Evolutionary conservation across 192 early-diverging fungal genomes (phyloP).

Genomic region (Coemansia sp.): DNA sequence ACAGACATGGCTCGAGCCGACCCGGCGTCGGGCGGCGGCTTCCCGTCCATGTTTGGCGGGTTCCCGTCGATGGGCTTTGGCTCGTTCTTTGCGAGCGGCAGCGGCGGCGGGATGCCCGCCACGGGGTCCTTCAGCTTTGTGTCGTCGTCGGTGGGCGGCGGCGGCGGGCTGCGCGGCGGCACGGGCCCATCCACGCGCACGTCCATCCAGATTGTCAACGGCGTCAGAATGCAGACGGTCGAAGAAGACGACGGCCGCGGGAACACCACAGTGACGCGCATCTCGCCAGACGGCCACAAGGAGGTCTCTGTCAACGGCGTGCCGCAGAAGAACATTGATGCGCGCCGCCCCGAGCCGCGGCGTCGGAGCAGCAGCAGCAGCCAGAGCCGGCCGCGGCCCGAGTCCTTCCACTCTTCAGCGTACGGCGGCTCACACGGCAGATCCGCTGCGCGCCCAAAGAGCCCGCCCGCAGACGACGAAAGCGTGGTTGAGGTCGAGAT

Average conservation of each 20-base stretch:
- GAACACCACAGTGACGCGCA: slow-evolving; percentile 40
- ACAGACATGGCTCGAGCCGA: slow-evolving; percentile 3
- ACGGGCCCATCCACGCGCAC: slow-evolving; percentile 35
- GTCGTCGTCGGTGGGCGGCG: slow-evolving; percentile 37
- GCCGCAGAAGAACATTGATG: slow-evolving; percentile 25
- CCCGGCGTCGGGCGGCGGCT: slow-evolving; percentile 3
- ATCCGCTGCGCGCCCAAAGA: background rate
- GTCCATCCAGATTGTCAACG: slow-evolving; percentile 44
- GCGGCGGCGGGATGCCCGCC: slow-evolving; percentile 18
- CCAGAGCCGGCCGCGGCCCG: slow-evolving; percentile 2
- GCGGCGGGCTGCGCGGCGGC: slow-evolving; percentile 27
- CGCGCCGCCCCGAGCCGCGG: background rate
- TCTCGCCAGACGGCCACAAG: slow-evolving; percentile 38
- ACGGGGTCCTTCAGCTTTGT: slow-evolving; percentile 51
- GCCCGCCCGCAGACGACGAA: slow-evolving; percentile 6
- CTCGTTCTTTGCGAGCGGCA: slow-evolving; percentile 18
- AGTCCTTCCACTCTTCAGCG: slow-evolving; percentile 5
- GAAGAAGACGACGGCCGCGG: slow-evolving; percentile 51
- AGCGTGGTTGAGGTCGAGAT: slow-evolving; percentile 41
- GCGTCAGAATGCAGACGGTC: slow-evolving; percentile 37
- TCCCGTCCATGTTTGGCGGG: slow-evolving; percentile 41
- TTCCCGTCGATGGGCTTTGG: slow-evolving; percentile 36
- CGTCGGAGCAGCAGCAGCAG: slow-evolving; percentile 13
- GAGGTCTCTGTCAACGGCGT: slow-evolving; percentile 48
- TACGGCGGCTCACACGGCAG: background rate